phyloP scores from a whole-genome alignment of 2,329 filamentous ascomycete genomes.

The Myriosclerotinia scirpicola region DNA sequence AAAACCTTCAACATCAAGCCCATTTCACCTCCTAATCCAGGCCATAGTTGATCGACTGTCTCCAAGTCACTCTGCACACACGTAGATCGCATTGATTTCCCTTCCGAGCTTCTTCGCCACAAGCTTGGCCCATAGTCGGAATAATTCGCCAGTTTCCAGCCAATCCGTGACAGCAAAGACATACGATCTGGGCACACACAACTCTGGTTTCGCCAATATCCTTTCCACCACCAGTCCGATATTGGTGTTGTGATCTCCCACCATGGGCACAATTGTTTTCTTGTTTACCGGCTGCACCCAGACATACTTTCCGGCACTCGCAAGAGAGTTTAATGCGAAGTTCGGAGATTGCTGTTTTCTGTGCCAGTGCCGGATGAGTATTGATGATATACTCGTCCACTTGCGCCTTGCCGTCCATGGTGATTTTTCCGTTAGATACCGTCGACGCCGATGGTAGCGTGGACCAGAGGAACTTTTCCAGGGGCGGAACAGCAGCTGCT shows the following conservation, averaged over 20 bases:
- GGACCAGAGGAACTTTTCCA: neutral
- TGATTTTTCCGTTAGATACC: neutral
- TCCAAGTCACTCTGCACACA: neutral
- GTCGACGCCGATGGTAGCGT: neutral
- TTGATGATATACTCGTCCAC: slow-evolving; percentile 1
- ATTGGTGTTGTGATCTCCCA: neutral
- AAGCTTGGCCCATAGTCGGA: neutral
- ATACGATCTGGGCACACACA: neutral
- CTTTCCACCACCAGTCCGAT: neutral
- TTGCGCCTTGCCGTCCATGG: slow-evolving; percentile 2
- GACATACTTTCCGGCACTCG: neutral
- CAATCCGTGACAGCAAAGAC: neutral
- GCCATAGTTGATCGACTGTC: neutral
- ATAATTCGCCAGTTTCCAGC: neutral
- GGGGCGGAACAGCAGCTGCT: neutral
- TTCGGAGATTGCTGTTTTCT: neutral
- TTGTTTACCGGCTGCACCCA: neutral
- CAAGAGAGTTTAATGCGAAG: neutral
- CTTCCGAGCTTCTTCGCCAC: neutral
- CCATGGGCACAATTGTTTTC: neutral
- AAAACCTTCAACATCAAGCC: neutral
- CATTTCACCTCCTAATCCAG: neutral
- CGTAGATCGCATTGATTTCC: neutral
- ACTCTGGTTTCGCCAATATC: neutral
- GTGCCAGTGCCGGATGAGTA: neutral